Percentiles rank a stretch among this genome's conserved stretches.
phyloP scores from a whole-genome alignment of 306 rosid species.

The Abrus pulchellus region DNA sequence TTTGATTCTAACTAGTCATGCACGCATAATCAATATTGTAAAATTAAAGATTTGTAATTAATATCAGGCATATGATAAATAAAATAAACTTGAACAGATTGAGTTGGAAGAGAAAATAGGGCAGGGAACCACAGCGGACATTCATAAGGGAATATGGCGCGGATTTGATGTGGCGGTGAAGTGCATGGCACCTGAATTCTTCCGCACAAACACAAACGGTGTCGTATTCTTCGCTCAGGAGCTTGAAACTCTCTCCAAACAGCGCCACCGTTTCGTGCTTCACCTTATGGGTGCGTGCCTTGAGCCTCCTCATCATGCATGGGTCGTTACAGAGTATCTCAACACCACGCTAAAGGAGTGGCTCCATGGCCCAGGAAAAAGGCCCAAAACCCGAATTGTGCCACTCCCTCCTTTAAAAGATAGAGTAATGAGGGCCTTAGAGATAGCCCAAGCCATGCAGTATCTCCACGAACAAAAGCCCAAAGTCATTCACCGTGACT shows the following conservation, averaged over 20 bases:
- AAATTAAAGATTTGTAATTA: neutral
- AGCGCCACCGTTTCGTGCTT: slow-evolving; percentile 77
- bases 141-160: slow-evolving; percentile 75
- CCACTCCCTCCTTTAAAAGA: slow-evolving; percentile 64
- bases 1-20: too few species aligned
- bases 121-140: slow-evolving; percentile 75
- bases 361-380: slow-evolving; percentile 74
- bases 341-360: slow-evolving; percentile 71
- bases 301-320: slow-evolving; percentile 75
- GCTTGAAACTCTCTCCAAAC: slow-evolving; percentile 68
- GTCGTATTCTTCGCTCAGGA: slow-evolving; percentile 72
- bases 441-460: slow-evolving; percentile 83
- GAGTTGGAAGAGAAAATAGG: slow-evolving; percentile 72
- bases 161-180: slow-evolving; percentile 84
- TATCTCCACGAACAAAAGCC: slow-evolving; percentile 88
- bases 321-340: slow-evolving; percentile 74
- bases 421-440: slow-evolving; percentile 63
- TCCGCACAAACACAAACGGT: slow-evolving; percentile 61
- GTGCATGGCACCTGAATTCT: slow-evolving; percentile 66
- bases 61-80: neutral
- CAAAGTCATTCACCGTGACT: slow-evolving; percentile 71
- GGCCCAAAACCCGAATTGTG: slow-evolving; percentile 52
- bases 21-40: neutral
- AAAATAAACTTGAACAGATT: slow-evolving; percentile 45
- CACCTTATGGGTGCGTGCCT: slow-evolving; percentile 84